phyloP scores from a whole-genome alignment of 2,329 filamentous ascomycete species.

The Diplodia scrobiculata region DNA sequence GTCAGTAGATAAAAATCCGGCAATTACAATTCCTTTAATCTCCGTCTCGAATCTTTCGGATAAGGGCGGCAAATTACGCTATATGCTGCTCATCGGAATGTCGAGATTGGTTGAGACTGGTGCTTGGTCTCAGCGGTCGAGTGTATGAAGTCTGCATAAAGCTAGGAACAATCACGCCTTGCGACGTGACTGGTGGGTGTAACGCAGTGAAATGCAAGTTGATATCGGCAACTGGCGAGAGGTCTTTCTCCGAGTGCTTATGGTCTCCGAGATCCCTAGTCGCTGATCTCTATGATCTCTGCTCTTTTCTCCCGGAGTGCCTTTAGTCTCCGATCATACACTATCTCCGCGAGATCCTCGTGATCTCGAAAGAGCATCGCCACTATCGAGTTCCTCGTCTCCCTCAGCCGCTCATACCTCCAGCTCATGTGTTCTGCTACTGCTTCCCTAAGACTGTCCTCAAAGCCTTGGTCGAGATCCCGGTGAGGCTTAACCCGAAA shows the following conservation, averaged over 20 bases:
- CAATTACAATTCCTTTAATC: no score
- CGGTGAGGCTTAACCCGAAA: background rate
- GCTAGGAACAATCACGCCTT: no score
- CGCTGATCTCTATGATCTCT: background rate
- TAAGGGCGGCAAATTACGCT: background rate
- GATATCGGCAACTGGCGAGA: background rate
- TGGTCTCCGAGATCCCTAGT: background rate
- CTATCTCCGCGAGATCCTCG: constrained; percentile 19
- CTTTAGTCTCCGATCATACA: background rate
- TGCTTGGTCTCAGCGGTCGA: no score
- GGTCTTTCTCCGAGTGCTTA: no score
- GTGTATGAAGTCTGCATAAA: no score
- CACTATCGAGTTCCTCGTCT: background rate
- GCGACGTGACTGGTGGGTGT: background rate
- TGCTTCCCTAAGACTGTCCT: background rate
- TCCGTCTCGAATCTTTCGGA: no score
- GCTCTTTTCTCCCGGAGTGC: background rate
- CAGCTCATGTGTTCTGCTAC: background rate
- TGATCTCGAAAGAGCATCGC: background rate
- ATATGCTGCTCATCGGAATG: background rate
- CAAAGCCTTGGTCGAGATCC: background rate
- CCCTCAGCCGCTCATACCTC: background rate
- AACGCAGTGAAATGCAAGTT: background rate
- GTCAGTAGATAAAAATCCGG: no score
- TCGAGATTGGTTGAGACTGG: background rate